Percentiles rank a stretch among this genome's conserved stretches.
Evolutionary conservation across 169 alveolate genomes (phyloP).

Genomic region (Plasmodium sp.): DNA sequence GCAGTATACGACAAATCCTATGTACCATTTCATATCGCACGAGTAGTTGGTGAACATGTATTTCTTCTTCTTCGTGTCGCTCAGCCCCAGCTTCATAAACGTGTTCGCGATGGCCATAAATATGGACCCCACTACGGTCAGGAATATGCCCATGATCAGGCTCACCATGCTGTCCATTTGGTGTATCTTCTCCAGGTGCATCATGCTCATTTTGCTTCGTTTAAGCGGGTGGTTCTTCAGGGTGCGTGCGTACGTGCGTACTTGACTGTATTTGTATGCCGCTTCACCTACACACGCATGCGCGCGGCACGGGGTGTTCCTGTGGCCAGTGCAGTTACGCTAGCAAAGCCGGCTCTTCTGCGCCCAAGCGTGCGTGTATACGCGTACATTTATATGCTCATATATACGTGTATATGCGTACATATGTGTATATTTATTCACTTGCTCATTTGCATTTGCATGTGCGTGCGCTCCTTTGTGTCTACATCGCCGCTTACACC

Average conservation of each 20-base stretch:
- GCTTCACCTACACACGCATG: neutral
- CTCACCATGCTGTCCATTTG: constrained; percentile 77
- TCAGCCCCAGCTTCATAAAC: constrained; percentile 86
- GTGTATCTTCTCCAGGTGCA: constrained; percentile 18
- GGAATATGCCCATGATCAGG: constrained; percentile 81
- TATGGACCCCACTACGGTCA: constrained; percentile 85
- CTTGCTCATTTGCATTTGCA: neutral
- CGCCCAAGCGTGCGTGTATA: neutral
- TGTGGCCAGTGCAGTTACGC: neutral
- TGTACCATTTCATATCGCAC: constrained; percentile 85
- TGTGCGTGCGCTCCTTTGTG: neutral
- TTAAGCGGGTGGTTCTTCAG: neutral
- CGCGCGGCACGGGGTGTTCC: neutral
- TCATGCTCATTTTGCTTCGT: constrained; percentile 9
- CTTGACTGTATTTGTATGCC: neutral
- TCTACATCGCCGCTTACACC: neutral
- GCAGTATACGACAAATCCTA: constrained; percentile 83
- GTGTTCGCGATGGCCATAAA: constrained; percentile 89
- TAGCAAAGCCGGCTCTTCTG: neutral
- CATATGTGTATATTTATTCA: neutral
- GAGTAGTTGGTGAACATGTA: constrained; percentile 70
- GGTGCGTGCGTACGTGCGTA: neutral
- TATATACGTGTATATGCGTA: neutral
- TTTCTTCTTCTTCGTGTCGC: constrained; percentile 77
- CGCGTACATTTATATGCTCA: neutral